phyloP scores from a whole-genome alignment of 192 early-diverging fungal genomes.

The Coemansia sp. region DNA sequence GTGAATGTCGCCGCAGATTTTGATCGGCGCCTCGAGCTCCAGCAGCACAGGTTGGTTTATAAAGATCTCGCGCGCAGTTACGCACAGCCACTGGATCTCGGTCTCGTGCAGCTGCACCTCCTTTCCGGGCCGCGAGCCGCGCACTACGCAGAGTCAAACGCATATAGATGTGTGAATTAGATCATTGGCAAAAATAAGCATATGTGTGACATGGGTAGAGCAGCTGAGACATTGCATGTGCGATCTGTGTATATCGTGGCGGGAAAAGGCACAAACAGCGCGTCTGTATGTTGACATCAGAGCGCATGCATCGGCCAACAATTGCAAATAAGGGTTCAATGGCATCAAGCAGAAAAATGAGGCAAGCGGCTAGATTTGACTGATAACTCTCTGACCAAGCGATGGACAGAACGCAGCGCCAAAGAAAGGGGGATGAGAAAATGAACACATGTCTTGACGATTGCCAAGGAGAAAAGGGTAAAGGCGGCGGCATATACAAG shows the following conservation, averaged over 20 bases:
- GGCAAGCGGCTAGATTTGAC: neutral
- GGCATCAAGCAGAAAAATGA: neutral
- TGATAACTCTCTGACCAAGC: neutral
- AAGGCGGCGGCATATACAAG: no score
- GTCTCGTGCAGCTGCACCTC: conserved; percentile 94
- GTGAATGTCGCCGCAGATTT: conserved; percentile 98
- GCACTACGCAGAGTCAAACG: conserved; percentile 60
- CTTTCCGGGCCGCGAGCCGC: conserved; percentile 92
- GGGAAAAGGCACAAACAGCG: neutral
- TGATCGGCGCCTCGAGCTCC: conserved; percentile 67
- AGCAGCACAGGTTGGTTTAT: conserved; percentile 58
- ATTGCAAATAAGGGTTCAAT: neutral
- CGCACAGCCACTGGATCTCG: conserved; percentile 94
- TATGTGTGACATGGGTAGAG: neutral
- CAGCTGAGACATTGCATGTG: neutral
- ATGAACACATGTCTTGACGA: neutral
- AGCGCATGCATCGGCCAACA: conserved; percentile 2
- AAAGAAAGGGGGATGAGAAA: neutral
- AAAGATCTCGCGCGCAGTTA: conserved; percentile 92
- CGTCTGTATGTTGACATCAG: neutral
- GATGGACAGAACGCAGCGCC: neutral
- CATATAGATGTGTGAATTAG: neutral
- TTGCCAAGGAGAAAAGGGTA: neutral
- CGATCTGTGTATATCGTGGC: conserved; percentile 3
- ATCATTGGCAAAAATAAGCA: neutral